These are phyloP conservation scores for Sclerotinia trifoliorum DNA, from an alignment of 2,329 filamentous ascomycete species.

Conservation along the genomic window DNA sequence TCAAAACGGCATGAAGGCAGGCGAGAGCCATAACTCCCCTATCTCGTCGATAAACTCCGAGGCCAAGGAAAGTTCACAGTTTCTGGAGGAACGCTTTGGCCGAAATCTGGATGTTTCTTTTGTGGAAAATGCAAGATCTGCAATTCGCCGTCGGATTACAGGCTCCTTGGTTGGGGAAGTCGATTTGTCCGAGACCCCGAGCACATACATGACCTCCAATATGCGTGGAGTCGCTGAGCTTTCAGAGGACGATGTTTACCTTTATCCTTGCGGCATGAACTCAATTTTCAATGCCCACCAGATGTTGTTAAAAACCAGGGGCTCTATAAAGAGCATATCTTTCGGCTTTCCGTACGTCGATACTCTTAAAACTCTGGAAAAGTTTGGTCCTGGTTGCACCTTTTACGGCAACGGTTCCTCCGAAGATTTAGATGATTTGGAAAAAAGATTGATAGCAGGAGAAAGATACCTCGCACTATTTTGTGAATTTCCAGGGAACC, in stretches of 20 bases:
- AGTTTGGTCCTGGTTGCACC: slow-evolving; percentile 83
- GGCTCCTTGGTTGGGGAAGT: slow-evolving; percentile 75
- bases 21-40: neutral
- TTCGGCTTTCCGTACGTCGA: slow-evolving; percentile 99
- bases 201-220: slow-evolving; percentile 50
- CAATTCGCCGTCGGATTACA: slow-evolving; percentile 83
- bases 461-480: slow-evolving; percentile 82
- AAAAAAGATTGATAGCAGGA: slow-evolving; percentile 65
- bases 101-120: slow-evolving; percentile 81
- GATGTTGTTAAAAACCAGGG: slow-evolving; percentile 63
- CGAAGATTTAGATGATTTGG: slow-evolving; percentile 80
- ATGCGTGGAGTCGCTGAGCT: slow-evolving; percentile 62
- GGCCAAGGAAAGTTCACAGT: slow-evolving; percentile 67
- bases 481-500: slow-evolving; percentile 94
- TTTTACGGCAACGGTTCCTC: slow-evolving; percentile 83
- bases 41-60: slow-evolving; percentile 32
- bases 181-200: slow-evolving; percentile 59
- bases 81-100: slow-evolving; percentile 92
- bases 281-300: slow-evolving; percentile 88
- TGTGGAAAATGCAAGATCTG: slow-evolving; percentile 77
- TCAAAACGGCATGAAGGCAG: slow-evolving; percentile 26
- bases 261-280: slow-evolving; percentile 91
- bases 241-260: slow-evolving; percentile 81
- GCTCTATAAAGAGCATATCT: slow-evolving; percentile 72
- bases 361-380: slow-evolving; percentile 90